Percentiles rank a stretch among this genome's conserved stretches.
These are phyloP conservation scores for Orbilia quercus DNA, from an alignment of 2,329 filamentous ascomycete genomes.

Conservation along the genomic window DNA sequence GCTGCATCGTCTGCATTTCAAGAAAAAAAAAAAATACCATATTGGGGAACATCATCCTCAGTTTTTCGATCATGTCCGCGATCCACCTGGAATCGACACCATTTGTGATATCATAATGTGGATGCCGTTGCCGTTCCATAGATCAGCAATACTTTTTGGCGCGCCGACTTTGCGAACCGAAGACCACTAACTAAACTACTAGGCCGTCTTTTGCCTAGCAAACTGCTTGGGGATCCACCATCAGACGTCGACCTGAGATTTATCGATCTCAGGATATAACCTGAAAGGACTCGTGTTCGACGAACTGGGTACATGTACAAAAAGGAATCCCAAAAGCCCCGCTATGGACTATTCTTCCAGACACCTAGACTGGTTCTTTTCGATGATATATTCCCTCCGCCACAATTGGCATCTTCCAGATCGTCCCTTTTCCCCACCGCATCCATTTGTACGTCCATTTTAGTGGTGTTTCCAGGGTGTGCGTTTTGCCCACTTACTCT, in stretches of 20 bases:
- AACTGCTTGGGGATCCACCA: slow-evolving; percentile 23
- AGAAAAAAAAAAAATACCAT: too few relatives aligned
- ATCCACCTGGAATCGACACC: slow-evolving; percentile 6
- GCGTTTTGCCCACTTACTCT: slow-evolving; percentile 8
- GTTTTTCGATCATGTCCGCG: slow-evolving; percentile 13
- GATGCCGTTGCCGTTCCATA: slow-evolving; percentile 18
- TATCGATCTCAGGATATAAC: slow-evolving; percentile 39
- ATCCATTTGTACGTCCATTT: slow-evolving; percentile 13
- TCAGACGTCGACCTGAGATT: slow-evolving; percentile 29
- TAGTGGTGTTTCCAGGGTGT: slow-evolving; percentile 24
- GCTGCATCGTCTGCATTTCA: too few relatives aligned
- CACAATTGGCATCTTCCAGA: slow-evolving; percentile 32
- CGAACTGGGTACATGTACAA: too few relatives aligned
- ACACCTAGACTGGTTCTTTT: slow-evolving; percentile 24
- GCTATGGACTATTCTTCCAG: slow-evolving; percentile 18
- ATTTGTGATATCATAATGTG: slow-evolving; percentile 40
- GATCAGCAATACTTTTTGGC: slow-evolving; percentile 37
- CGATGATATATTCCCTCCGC: slow-evolving; percentile 29
- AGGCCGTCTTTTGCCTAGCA: slow-evolving; percentile 20
- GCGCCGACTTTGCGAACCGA: slow-evolving; percentile 49
- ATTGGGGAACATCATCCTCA: slow-evolving; percentile 25
- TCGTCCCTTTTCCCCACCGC: slow-evolving; percentile 11
- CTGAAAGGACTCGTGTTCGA: slow-evolving; percentile 16
- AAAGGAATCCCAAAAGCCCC: slow-evolving; percentile 16
- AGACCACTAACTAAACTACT: slow-evolving; percentile 7